Evolutionary conservation across 1,284 basidiomycete species (phyloP), one percentile per base, ranked within the genome.

Genomic region (Ustilago xerochloae): DNA sequence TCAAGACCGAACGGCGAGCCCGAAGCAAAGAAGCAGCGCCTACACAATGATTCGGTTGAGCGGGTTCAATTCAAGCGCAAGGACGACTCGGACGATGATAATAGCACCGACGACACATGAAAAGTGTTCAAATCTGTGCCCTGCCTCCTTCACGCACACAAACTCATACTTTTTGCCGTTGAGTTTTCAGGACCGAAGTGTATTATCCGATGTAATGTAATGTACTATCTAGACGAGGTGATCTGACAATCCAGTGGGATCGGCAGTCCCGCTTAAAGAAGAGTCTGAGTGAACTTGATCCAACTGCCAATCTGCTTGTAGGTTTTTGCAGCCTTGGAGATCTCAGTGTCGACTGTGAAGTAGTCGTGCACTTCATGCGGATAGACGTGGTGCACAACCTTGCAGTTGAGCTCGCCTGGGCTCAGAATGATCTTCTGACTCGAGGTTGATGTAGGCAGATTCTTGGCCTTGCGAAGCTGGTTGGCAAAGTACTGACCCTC

Each of bases 291-390:
- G 30, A 56, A 73, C 43, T 64, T 63, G 67, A 78, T 56, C 79
- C 79, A 80, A 12, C 57, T 68, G 20, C 67, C 71, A 49, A 80
- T 71, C 48, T 66, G 53, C 45, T 45, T 39, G 63, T 79, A 80
- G 3, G 59, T 56, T 41, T 64, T 43, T 30, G 22, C 49, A 1
- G 76, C 63, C 29, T 63, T 66, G 48, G 65, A 53, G 30, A 79
- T 33, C 49, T 71, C 65, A 15, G 74, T 71, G 36, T 75, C 65
- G 30, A 80, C 56, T 26, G 74, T 70, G 30, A 66, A 79, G 47
- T 61, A 79, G 54, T 80, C 79, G 47, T 80, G 79, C 3, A 74
- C 71, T 43, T 45, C 8, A 32, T 75, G 1, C 0, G 74, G 62
- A 6, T 45, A 55, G n/a, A 60, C 55, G 24, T 63, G 51, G 54